Evolutionary conservation across 1,284 basidiomycete genomes (phyloP), one percentile per base, ranked within the genome.

Genomic region (Schizophyllum amplum): DNA sequence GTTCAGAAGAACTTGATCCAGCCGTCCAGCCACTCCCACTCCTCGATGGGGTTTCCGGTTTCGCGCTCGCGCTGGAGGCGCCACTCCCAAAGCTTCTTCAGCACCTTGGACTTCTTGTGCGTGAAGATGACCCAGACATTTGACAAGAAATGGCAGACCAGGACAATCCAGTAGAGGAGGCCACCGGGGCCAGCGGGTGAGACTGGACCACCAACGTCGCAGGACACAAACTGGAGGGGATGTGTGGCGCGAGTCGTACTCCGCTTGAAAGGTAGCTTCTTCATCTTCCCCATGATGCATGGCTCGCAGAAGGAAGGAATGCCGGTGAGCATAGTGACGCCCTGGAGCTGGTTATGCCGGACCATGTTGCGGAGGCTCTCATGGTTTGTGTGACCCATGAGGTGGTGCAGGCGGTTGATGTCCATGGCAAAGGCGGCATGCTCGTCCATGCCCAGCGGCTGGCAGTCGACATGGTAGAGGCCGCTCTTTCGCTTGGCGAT

Each of bases 141-240:
- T 33, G 27, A 33, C 5, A 13, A 33, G 27, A 6, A 33, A 13
- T 33, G 27, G 27, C 27, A 33, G 27, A 33, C 27, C 6, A 33
- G 5, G n/a, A 23, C 22, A n/a, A 49, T 49, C 17, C 47, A n/a
- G 54, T 70, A 74, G 0, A 59, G 33, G 33, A 61, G 56, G 0
- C 70, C 67, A 6, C 57, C 50, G 7, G 53, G 27, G 4, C 65
- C 58, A 9, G 55, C 27, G 7, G 61, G 63, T 24, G 60, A 61
- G 23, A 71, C 60, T 4, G 63, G 71, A 20, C 70, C 69, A 52
- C 65, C 63, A 5, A 73, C 56, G 52, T 74, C 69, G 0, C 64
- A 65, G 54, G 71, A 70, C 6, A 73, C 57, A 5, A 70, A 54
- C 24, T 72, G 59, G 1, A 70, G 57, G 0, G 64, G 60, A 9